Evolutionary conservation across 306 rosid genomes (phyloP), one percentile per base, ranked within the genome.

Genomic region (Castanea mollissima): DNA sequence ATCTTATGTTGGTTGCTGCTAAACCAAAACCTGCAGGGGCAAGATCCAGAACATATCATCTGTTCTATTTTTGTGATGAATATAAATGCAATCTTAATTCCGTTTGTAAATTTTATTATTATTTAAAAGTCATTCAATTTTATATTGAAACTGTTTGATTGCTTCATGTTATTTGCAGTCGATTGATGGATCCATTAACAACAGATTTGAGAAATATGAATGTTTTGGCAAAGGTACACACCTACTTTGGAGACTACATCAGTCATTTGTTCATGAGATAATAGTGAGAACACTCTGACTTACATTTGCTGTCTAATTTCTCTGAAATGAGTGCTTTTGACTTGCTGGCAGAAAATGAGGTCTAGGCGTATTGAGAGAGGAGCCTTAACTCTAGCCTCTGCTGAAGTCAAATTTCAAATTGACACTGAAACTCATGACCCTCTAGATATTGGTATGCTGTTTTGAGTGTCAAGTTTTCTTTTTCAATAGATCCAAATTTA

Each of bases 371-470:
- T 91, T 80, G 96, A 93, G 84, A 90, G 93, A 82, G 99, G 99
- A 58, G 98, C 99, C 73, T 77, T 95, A 87, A 95, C 99, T 74
- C 99, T 95, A 87, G 98, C 99, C 69, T 95, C 99, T 78, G 99
- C 99, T 76, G 99, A 95, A 91, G 98, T 95, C 81, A 93, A 93
- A 81, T 95, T 95, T 86, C 97, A 95, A 83, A 93, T 95, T 85
- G 99, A 95, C 87, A 95, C 99, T 0, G 99, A 95, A 90, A 95
- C 98, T 59, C 99, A 95, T 80, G 97, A 95, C 80, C 99, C 99
- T 74, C 99, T 95, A 86, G 99, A 95, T 85, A 88, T 95, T 12
- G 99, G 99, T 95, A 90, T 69, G 87, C 56, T 52, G 58, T 46
- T 60, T 83, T 29, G 51, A 44, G 12, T 74, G 69, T n/a, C 65